phyloP scores from a whole-genome alignment of 2,329 filamentous ascomycete species.

The Colletotrichum abscissum region DNA sequence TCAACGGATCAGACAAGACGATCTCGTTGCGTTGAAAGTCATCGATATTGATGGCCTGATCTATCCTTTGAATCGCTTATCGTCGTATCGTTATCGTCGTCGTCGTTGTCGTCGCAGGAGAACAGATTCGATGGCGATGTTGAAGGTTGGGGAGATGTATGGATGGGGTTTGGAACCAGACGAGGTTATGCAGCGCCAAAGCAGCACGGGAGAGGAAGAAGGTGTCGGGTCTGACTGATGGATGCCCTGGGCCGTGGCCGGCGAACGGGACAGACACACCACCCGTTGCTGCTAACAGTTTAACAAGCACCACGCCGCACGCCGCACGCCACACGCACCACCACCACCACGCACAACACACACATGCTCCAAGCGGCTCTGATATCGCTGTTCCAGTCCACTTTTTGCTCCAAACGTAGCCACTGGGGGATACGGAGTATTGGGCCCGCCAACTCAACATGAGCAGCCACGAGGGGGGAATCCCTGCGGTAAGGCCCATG shows the following conservation, averaged over 20 bases:
- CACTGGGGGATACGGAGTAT: background rate
- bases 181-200: conserved; percentile 12
- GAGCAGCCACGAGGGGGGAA: conserved; percentile 4
- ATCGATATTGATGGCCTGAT: conserved; percentile 7
- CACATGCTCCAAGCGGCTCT: conserved; percentile 24
- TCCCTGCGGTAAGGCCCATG: conserved; percentile 19
- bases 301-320: background rate
- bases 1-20: conserved; percentile 26
- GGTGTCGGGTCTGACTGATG: conserved; percentile 8
- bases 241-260: conserved; percentile 4
- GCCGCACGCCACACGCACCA: too few relatives aligned
- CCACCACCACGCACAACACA: background rate
- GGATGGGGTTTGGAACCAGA: background rate
- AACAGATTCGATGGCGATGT: background rate
- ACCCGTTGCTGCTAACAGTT: background rate
- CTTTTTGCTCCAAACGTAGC: conserved; percentile 16
- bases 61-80: background rate
- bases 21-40: conserved; percentile 2
- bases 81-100: conserved; percentile 24
- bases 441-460: conserved; percentile 13
- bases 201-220: conserved; percentile 11
- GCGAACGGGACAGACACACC: conserved; percentile 5
- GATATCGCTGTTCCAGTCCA: conserved; percentile 15
- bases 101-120: conserved; percentile 3
- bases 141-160: background rate